phyloP scores from a whole-genome alignment of 2,329 filamentous ascomycete genomes.

The Dactylellina parvicollis region DNA sequence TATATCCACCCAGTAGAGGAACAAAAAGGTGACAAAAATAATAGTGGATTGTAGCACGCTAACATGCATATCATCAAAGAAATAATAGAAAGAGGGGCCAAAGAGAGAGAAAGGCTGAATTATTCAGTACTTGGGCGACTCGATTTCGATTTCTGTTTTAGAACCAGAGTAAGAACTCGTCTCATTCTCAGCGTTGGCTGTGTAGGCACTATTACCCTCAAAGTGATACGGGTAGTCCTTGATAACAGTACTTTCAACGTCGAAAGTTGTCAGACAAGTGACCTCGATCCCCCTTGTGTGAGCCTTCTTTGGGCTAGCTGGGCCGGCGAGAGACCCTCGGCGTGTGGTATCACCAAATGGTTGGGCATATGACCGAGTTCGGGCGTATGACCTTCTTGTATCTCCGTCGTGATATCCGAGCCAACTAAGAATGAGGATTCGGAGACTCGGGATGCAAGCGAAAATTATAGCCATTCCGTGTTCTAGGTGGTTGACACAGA shows the following conservation, averaged over 20 bases:
- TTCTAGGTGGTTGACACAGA: constrained; percentile 51
- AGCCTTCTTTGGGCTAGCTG: constrained; percentile 36
- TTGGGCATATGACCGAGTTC: constrained; percentile 32
- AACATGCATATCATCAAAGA: constrained; percentile 42
- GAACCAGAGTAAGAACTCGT: constrained; percentile 50
- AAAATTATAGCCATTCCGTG: constrained; percentile 53
- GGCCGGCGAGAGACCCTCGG: constrained; percentile 33
- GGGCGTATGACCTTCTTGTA: constrained; percentile 23
- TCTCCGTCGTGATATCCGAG: constrained; percentile 44
- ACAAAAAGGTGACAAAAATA: background rate
- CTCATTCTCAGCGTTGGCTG: constrained; percentile 19
- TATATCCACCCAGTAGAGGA: constrained; percentile 6
- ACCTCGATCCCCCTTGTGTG: constrained; percentile 35
- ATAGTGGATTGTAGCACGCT: constrained; percentile 19
- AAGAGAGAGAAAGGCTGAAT: constrained; percentile 12
- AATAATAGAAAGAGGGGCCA: constrained; percentile 2
- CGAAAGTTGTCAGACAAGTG: constrained; percentile 43
- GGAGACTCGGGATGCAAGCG: constrained; percentile 46
- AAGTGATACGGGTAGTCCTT: constrained; percentile 38
- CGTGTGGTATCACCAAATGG: constrained; percentile 13
- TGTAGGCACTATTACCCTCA: constrained; percentile 1
- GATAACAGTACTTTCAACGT: constrained; percentile 46
- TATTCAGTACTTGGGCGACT: constrained; percentile 17
- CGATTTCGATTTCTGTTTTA: constrained; percentile 41
- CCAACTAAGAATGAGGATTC: constrained; percentile 43